phyloP scores from a whole-genome alignment of 495 filamentous ascomycete genomes.

The Xylaria grammica region DNA sequence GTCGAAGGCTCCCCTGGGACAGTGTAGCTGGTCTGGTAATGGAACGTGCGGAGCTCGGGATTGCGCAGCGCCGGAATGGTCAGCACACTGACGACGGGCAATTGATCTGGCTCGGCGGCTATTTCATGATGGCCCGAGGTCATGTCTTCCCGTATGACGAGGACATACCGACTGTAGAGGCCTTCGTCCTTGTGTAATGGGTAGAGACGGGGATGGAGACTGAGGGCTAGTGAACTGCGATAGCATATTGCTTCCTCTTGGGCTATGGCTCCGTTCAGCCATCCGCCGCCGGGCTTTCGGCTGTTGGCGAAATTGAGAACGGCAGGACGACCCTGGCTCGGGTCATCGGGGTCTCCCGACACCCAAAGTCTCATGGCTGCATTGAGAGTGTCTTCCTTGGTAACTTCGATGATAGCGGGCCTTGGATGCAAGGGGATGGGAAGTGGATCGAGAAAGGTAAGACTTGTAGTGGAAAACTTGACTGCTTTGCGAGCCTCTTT shows the following conservation, averaged over 20 bases:
- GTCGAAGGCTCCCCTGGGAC: not conserved
- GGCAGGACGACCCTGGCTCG: slow-evolving; percentile 42
- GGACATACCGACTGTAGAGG: slow-evolving; percentile 62
- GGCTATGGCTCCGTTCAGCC: slow-evolving; percentile 56
- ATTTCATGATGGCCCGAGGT: slow-evolving; percentile 48
- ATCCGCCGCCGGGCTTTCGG: slow-evolving; percentile 58
- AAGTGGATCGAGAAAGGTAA: not conserved
- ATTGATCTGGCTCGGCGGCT: slow-evolving; percentile 28
- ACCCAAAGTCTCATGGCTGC: slow-evolving; percentile 14
- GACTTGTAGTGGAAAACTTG: slow-evolving; percentile 4
- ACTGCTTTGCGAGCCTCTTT: not conserved
- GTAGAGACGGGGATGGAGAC: slow-evolving; percentile 56
- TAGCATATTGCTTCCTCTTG: slow-evolving; percentile 72
- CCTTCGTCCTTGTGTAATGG: slow-evolving; percentile 49
- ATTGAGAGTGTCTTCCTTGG: slow-evolving; percentile 22
- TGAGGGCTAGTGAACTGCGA: slow-evolving; percentile 60
- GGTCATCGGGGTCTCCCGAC: not conserved
- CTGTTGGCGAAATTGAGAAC: slow-evolving; percentile 69
- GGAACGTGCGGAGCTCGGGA: slow-evolving; percentile 29
- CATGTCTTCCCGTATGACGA: slow-evolving; percentile 56
- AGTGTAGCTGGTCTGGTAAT: not conserved
- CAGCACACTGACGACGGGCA: slow-evolving; percentile 60
- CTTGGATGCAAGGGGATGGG: not conserved
- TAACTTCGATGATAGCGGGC: slow-evolving; percentile 1
- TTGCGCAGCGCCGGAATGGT: slow-evolving; percentile 58